These are phyloP conservation scores for peach (Prunus persica) DNA, from an alignment of 306 rosid species.

Conservation along the genomic window DNA sequence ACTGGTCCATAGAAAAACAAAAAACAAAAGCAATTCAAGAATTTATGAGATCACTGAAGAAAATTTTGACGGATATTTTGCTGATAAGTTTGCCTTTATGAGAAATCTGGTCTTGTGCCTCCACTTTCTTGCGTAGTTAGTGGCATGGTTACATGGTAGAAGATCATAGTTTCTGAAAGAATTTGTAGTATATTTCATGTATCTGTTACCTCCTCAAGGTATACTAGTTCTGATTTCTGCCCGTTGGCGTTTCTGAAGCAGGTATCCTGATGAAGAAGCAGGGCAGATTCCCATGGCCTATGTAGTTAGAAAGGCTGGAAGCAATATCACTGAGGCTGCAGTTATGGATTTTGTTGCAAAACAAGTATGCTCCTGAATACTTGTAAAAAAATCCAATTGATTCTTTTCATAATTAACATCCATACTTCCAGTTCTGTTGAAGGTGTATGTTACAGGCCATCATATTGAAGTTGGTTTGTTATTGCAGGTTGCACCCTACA, in stretches of 20 bases:
- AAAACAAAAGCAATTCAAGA: not conserved
- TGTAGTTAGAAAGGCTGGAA: conserved; percentile 77
- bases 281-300: conserved; percentile 93
- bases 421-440: not conserved
- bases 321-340: conserved; percentile 53
- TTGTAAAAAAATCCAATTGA: not conserved
- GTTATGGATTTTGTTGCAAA: conserved; percentile 66
- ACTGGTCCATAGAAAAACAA: not conserved
- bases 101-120: not conserved
- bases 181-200: not conserved
- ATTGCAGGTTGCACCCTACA: conserved; percentile 86
- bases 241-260: conserved; percentile 19
- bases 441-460: not conserved
- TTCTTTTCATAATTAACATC: no score
- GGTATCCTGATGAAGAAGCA: conserved; percentile 84
- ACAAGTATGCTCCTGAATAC: conserved; percentile 41
- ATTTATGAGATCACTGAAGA: no score
- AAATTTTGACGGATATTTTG: not conserved
- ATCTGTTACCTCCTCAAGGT: not conserved
- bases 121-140: not conserved
- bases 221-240: not conserved
- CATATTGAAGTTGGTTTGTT: not conserved
- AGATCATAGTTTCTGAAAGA: not conserved
- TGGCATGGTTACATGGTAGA: not conserved
- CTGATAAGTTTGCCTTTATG: not conserved